Evolutionary conservation across 495 filamentous ascomycete genomes (phyloP).

Genomic region (Penicillium lagena): DNA sequence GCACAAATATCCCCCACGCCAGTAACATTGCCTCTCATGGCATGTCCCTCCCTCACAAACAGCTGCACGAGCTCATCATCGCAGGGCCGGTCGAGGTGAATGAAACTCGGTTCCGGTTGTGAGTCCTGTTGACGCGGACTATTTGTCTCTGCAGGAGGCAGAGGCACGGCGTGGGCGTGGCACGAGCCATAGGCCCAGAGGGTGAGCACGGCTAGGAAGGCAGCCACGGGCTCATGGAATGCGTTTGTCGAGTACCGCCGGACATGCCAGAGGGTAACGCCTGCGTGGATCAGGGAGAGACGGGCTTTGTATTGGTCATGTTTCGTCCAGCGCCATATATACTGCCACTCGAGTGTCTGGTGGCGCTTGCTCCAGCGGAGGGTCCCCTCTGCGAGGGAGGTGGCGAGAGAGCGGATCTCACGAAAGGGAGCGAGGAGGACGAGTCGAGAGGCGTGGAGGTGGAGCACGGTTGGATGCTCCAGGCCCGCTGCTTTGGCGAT

Average conservation of each 20-base stretch:
- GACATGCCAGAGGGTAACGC: slow-evolving; percentile 43
- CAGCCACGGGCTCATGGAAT: slow-evolving; percentile 45
- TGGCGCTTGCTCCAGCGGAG: slow-evolving; percentile 25
- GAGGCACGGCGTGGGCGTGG: slow-evolving; percentile 9
- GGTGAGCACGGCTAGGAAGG: slow-evolving; percentile 40
- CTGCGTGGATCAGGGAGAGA: slow-evolving; percentile 48
- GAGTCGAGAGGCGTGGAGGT: slow-evolving; percentile 45
- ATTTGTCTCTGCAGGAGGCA: not conserved
- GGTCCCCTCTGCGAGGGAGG: slow-evolving; percentile 22
- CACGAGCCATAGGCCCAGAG: slow-evolving; percentile 48
- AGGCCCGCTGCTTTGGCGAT: slow-evolving; percentile 39
- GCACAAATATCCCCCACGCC: slow-evolving; percentile 46
- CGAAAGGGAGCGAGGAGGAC: slow-evolving; percentile 32
- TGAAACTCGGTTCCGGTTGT: slow-evolving; percentile 23
- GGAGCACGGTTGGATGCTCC: slow-evolving; percentile 45
- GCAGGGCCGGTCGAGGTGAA: slow-evolving; percentile 46
- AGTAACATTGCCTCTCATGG: slow-evolving; percentile 40
- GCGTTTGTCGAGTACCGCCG: slow-evolving; percentile 39
- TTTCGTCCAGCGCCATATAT: slow-evolving; percentile 42
- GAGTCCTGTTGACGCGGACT: slow-evolving; percentile 3
- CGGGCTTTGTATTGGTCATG: slow-evolving; percentile 51
- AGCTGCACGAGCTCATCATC: slow-evolving; percentile 50
- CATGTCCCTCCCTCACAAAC: slow-evolving; percentile 42
- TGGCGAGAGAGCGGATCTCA: slow-evolving; percentile 32
- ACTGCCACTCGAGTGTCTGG: slow-evolving; percentile 33